These are phyloP conservation scores for Colletotrichum orbiculare DNA, from an alignment of 2,329 filamentous ascomycete species.

Conservation along the genomic window DNA sequence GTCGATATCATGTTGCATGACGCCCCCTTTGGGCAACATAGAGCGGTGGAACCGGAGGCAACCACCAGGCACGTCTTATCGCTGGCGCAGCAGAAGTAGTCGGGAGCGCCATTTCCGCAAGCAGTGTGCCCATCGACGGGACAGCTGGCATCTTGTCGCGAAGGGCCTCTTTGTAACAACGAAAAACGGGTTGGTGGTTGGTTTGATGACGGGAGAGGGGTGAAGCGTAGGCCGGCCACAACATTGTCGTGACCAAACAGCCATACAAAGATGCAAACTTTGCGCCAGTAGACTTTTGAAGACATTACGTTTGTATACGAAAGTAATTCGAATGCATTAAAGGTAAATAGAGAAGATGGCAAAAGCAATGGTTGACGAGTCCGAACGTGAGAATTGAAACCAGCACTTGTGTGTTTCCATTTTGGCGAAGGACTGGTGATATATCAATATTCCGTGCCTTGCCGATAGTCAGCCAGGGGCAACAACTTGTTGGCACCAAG, in stretches of 20 bases:
- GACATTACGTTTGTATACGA: constrained; percentile 5
- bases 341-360: neutral
- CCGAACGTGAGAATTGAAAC: too few species aligned
- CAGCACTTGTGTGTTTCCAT: too few species aligned
- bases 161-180: constrained; percentile 5
- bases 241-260: constrained; percentile 2
- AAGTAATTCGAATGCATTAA: neutral
- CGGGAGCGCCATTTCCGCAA: constrained; percentile 57
- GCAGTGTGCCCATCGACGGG: constrained; percentile 20
- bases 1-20: constrained; percentile 70
- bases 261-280: constrained; percentile 20
- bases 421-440: constrained; percentile 5
- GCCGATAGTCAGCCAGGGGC: neutral
- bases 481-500: constrained; percentile 12
- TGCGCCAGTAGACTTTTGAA: constrained; percentile 6
- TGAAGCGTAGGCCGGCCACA: constrained; percentile 8
- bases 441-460: constrained; percentile 20
- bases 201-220: neutral
- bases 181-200: neutral
- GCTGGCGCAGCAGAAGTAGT: constrained; percentile 74
- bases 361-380: neutral
- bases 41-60: constrained; percentile 70
- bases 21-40: constrained; percentile 73
- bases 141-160: constrained; percentile 27
- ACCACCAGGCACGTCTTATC: constrained; percentile 67